These are phyloP conservation scores for Neobulgaria alba DNA, from an alignment of 2,329 filamentous ascomycete genomes.

Conservation along the genomic window DNA sequence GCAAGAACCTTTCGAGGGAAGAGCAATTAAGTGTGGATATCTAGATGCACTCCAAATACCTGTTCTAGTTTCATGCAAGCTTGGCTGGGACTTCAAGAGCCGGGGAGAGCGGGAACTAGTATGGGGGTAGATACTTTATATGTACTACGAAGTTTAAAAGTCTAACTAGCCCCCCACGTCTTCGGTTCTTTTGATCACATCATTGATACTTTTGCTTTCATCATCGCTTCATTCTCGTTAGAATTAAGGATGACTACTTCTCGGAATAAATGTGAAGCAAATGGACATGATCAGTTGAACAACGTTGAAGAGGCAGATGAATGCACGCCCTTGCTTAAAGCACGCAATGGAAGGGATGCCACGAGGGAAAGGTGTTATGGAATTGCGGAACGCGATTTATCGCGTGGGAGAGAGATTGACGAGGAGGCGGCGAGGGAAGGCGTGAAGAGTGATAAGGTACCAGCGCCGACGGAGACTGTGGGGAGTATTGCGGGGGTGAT, in stretches of 20 bases:
- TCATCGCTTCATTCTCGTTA: background rate
- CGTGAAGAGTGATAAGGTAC: slow-evolving; percentile 1
- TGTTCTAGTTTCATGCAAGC: background rate
- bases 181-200: background rate
- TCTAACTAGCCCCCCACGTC: background rate
- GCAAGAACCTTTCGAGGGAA: background rate
- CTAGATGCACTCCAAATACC: background rate
- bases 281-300: background rate
- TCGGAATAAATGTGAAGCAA: background rate
- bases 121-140: background rate
- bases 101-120: background rate
- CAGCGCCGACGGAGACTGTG: background rate
- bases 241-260: background rate
- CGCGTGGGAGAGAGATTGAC: slow-evolving; percentile 1
- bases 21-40: background rate
- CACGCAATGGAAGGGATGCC: background rate
- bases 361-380: background rate
- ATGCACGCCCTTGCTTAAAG: slow-evolving; percentile 4
- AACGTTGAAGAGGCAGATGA: slow-evolving; percentile 2
- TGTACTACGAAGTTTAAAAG: no score
- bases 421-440: slow-evolving; percentile 2
- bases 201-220: background rate
- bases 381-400: background rate
- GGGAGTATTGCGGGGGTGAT: slow-evolving; percentile 13
- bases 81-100: background rate